Evolutionary conservation across 2,329 filamentous ascomycete species (phyloP).

Genomic region (Ascochyta fabae): DNA sequence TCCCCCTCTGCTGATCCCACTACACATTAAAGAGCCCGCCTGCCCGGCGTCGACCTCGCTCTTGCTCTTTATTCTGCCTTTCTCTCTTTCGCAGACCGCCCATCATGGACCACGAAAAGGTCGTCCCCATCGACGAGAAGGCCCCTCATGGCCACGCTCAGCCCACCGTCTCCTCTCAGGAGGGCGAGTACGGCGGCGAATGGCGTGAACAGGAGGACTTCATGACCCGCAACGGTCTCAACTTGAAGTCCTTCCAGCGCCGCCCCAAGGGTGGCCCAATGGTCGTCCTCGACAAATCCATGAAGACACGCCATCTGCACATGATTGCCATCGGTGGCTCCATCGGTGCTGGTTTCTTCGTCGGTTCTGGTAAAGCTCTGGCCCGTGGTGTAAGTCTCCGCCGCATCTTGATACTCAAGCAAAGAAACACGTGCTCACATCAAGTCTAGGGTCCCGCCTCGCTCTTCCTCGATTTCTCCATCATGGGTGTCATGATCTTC

Average conservation of each 20-base stretch:
- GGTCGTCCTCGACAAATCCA: slow-evolving; percentile 49
- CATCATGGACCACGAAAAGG: slow-evolving; percentile 36
- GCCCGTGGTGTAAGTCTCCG: slow-evolving; percentile 55
- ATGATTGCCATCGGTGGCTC: slow-evolving; percentile 87
- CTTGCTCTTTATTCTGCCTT: slow-evolving; percentile 14
- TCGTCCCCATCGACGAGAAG: slow-evolving; percentile 38
- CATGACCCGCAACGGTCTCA: slow-evolving; percentile 46
- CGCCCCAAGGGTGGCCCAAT: slow-evolving; percentile 32
- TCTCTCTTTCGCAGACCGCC: slow-evolving; percentile 23
- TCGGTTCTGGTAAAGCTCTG: slow-evolving; percentile 64
- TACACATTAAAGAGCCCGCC: slow-evolving; percentile 33
- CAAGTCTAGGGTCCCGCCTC: slow-evolving; percentile 36
- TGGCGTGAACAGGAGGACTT: slow-evolving; percentile 44
- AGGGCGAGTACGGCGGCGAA: slow-evolving; percentile 20
- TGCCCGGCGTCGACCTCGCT: slow-evolving; percentile 6
- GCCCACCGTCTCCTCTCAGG: slow-evolving; percentile 20
- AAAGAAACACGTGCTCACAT: slow-evolving; percentile 8
- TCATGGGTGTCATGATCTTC: slow-evolving; percentile 50
- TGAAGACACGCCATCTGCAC: slow-evolving; percentile 66
- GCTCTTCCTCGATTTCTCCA: slow-evolving; percentile 49
- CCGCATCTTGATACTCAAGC: not conserved
- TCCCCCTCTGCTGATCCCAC: slow-evolving; percentile 35
- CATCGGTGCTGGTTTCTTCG: slow-evolving; percentile 69
- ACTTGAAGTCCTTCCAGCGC: slow-evolving; percentile 44
- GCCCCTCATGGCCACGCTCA: slow-evolving; percentile 19